Conservation (phyloP, 805 yeast species). For the Hanseniaspora mollemarum region DNA sequence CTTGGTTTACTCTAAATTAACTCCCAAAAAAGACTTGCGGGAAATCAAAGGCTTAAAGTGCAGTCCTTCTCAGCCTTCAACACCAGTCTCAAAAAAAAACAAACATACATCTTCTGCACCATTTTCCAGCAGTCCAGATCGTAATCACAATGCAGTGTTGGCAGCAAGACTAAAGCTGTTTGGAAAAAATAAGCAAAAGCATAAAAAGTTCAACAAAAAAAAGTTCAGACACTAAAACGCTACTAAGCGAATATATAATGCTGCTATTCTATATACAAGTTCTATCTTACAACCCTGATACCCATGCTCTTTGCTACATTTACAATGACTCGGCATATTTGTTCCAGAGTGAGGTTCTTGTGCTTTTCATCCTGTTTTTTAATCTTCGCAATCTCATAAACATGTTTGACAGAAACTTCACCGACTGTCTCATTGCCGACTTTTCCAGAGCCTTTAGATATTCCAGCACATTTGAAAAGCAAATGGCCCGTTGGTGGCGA, state of each 20-base stretch:
- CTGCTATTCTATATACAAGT: neutral
- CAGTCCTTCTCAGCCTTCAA: neutral
- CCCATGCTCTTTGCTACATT: conserved; percentile 89
- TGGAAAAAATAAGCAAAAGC: neutral
- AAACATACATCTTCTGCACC: neutral
- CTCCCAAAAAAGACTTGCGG: conserved; percentile 31
- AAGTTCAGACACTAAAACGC: neutral
- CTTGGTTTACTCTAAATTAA: conserved; percentile 66
- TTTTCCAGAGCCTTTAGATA: conserved; percentile 62
- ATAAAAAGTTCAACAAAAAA: neutral
- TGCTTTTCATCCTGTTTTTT: conserved; percentile 80
- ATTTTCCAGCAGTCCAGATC: conserved; percentile 14
- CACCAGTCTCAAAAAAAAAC: neutral
- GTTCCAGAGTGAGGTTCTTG: conserved; percentile 53
- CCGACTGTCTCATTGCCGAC: conserved; percentile 39
- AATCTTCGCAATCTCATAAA: conserved; percentile 88
- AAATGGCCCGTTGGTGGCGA: conserved; percentile 88
- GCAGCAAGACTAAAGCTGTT: neutral
- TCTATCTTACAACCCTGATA: conserved; percentile 59
- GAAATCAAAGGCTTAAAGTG: neutral
- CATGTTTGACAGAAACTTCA: conserved; percentile 64
- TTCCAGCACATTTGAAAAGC: conserved; percentile 59
- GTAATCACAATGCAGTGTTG: neutral
- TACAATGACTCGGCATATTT: conserved; percentile 69
- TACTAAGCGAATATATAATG: neutral